Conservation (phyloP, 345 rosid species). For the Populus tremula region DNA sequence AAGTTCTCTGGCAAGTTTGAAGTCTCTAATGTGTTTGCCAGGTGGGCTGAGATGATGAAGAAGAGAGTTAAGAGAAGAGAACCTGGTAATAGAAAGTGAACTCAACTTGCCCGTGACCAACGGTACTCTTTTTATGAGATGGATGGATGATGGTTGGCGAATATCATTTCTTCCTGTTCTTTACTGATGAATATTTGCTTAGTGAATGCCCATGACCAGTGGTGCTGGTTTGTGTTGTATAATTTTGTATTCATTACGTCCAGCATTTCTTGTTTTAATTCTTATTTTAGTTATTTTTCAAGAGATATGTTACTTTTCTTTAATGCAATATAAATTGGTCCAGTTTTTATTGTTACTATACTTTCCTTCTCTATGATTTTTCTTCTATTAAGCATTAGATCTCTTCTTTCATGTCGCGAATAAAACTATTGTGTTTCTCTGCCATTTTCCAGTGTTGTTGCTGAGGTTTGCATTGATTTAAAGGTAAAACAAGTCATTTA, state of each 20-base stretch:
- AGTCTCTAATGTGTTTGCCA: constrained; percentile 58
- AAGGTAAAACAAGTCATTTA: not conserved
- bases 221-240: not conserved
- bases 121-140: not conserved
- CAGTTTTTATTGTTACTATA: not conserved
- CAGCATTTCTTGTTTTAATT: not conserved
- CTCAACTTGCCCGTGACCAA: not conserved
- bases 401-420: not conserved
- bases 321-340: not conserved
- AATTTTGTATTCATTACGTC: not conserved
- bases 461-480: not conserved
- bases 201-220: too few species aligned
- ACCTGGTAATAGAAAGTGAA: constrained; percentile 15
- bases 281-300: not conserved
- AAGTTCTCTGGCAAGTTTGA: constrained; percentile 69
- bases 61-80: constrained; percentile 43
- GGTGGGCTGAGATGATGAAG: constrained; percentile 59
- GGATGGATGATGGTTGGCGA: not conserved
- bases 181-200: not conserved
- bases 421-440: not conserved
- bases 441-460: not conserved
- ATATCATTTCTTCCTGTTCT: not conserved
- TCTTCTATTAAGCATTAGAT: not conserved
- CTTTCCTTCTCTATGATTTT: not conserved
- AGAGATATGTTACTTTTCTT: not conserved